Base-by-base conservation (phyloP, 73 alveolate species). In the Paramecium bursaria region DNA sequence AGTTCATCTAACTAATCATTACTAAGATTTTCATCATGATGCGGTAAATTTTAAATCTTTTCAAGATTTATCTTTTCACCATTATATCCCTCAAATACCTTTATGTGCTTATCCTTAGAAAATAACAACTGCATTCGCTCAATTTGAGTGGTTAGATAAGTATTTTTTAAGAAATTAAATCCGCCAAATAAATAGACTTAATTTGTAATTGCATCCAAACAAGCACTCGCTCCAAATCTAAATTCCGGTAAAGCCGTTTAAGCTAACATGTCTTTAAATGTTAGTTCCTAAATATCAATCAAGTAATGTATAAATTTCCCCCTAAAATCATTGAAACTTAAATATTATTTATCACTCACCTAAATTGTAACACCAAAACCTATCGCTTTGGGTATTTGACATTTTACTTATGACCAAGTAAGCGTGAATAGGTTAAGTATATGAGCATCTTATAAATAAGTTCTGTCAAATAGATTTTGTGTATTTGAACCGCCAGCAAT, bases 401-500 rank as follows among this genome's bases (percentile, higher is more conserved):
- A 25, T 42, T 67, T 67, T 10, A 67, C 39, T 42, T 67, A 23
- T 25, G 14, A 25, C 82, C 82, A 67, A 0, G 42, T 33, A 39
- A 7, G 22, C 9, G 55, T 31, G 19, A 19, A 39, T 33, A 67
- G 4, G 44, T 67, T 57, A 3, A 67, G 27, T 33, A 47, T n/a
- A 42, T 33, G 27, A 53, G 44, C 44, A 15, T 67, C 82, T 67
- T 31, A 19, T 15, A 67, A 35, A 26, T 26, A 67, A 9, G 53
- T 67, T 67, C 82, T 67, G 7, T 67, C 82, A 39, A 67, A 67
- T 67, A 67, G 35, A 67, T 67, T 67, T 1, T 53, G 33, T 15
- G 82, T 39, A 1, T 17, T 3, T n/a, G 82, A 67, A 35, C 82
- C 82, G 1, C 82, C 82, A 30, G 82, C 82, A 4, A 67, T 67